Base-by-base conservation (phyloP, 2,329 filamentous ascomycete species). In the Colletotrichum coccodes region DNA sequence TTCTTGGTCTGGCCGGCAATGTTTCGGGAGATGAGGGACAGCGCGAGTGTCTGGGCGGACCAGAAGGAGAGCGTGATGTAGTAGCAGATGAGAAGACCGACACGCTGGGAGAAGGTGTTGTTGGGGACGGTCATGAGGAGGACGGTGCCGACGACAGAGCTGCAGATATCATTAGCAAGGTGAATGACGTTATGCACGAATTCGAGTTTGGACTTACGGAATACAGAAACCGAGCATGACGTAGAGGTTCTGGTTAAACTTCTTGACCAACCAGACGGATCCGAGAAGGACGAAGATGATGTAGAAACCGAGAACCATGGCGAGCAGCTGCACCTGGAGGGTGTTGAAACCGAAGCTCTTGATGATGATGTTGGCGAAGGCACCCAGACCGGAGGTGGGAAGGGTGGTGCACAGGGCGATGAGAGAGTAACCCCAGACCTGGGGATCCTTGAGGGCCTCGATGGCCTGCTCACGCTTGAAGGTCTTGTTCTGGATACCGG, bases 21-120 rank as follows among this genome's bases (percentile, higher is more conserved):
- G 74, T 94, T 94, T 18, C 91, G 86, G 0, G 88, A 89, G 64
- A 93, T 85, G 82, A 94, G 86, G 16, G 89, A 90, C 73, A 94
- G 85, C 8, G 86, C 83, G 14, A 93, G 81, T 2, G 89, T 91
- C 74, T 92, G 88, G 0, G 91, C 91, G 0, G 91, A 90, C 91
- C 91, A 94, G 85, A 94, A 94, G 6, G 90, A 93, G 21, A 94
- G 84, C 0, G 89, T 91, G 70, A 94, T 91, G 80, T 94, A 94
- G 83, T 94, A 94, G 74, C 85, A 87, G 74, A 94, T 87, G 16
- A 94, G 81, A 0, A 94, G 84, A 6, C 92, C 92, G 32, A 90
- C 85, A 78, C 91, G 86, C 42, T 88, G 89, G 9, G 85, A 78
- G 40, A 84, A 83, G 49, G 82, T 87, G 7, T 84, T 82, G 72